Percentiles rank a stretch among this genome's conserved stretches.
phyloP scores from a whole-genome alignment of 163 green algal species.

The Coccomyxa subellipsoidea region DNA sequence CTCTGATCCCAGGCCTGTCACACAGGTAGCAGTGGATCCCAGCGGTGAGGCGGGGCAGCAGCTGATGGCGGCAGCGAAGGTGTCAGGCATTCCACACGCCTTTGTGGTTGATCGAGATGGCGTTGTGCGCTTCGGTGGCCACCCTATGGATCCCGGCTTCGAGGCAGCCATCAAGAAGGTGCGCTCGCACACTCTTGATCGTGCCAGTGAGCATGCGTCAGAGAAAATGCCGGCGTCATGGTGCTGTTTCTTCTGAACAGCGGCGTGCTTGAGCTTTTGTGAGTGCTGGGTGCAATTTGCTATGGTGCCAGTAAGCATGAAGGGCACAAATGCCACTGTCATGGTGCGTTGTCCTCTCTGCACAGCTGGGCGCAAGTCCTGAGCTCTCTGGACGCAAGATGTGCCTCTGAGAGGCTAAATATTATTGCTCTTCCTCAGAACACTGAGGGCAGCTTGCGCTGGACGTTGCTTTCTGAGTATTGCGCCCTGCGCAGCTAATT shows the following conservation, averaged over 20 bases:
- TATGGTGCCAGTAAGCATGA: too few species aligned
- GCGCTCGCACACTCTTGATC: not conserved
- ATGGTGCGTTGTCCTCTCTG: not conserved
- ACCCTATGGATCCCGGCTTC: conserved; percentile 41
- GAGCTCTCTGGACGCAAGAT: too few species aligned
- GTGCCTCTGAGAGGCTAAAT: too few species aligned
- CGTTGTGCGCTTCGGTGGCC: conserved; percentile 35
- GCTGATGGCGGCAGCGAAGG: conserved; percentile 30
- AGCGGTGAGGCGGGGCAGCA: conserved; percentile 15
- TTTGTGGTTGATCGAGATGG: conserved; percentile 36
- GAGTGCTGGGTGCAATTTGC: too few species aligned
- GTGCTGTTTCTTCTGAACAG: not conserved
- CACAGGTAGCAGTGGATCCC: conserved; percentile 23
- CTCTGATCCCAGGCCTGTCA: not conserved
- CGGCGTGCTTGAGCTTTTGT: not conserved
- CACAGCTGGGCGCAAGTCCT: not conserved
- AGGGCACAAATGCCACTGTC: too few species aligned
- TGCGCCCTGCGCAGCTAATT: too few species aligned
- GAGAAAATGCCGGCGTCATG: too few species aligned
- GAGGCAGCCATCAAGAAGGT: conserved; percentile 26
- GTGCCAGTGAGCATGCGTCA: not conserved
- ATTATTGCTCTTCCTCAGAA: too few species aligned
- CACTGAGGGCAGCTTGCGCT: too few species aligned
- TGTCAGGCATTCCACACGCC: conserved; percentile 42
- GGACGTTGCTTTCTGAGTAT: too few species aligned